These are phyloP conservation scores for Aquilaria sinensis DNA, from an alignment of 345 rosid species.

Conservation along the genomic window DNA sequence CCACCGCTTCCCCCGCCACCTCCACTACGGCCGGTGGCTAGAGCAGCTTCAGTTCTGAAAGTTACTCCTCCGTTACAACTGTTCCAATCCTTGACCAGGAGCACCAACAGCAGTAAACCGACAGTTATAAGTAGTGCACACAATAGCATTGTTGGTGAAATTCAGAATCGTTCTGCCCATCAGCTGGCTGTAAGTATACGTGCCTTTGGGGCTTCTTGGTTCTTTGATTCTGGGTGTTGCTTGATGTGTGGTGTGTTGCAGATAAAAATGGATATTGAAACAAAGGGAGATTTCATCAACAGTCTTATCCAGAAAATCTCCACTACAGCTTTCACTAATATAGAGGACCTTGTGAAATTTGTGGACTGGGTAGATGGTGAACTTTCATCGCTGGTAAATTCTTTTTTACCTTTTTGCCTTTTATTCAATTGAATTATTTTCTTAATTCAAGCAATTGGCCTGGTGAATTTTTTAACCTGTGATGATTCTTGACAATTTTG, in stretches of 20 bases:
- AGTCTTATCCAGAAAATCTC: slow-evolving; percentile 65
- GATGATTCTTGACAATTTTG: no score
- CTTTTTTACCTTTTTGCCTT: neutral
- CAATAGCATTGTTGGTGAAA: slow-evolving; percentile 81
- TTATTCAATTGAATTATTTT: no score
- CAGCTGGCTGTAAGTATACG: slow-evolving; percentile 65
- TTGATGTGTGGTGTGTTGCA: slow-evolving; percentile 18
- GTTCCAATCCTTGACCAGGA: slow-evolving; percentile 29
- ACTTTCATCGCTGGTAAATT: slow-evolving; percentile 67
- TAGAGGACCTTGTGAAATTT: slow-evolving; percentile 70
- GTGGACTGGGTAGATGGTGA: slow-evolving; percentile 78
- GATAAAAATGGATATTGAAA: slow-evolving; percentile 83
- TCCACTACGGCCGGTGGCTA: slow-evolving; percentile 40
- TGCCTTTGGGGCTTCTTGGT: neutral
- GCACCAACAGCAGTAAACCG: slow-evolving; percentile 22
- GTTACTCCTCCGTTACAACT: slow-evolving; percentile 44
- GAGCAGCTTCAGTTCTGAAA: slow-evolving; percentile 39
- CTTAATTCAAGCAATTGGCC: no score
- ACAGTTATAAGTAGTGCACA: slow-evolving; percentile 38
- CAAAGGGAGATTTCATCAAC: slow-evolving; percentile 72
- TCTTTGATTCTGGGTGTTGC: slow-evolving; percentile 4
- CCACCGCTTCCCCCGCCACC: slow-evolving; percentile 67
- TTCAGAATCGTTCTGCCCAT: slow-evolving; percentile 82
- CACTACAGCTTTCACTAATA: slow-evolving; percentile 53
- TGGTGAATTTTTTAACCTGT: no score